Conservation (phyloP, 2,329 filamentous ascomycete genomes). For the Fusarium staphyleae region DNA sequence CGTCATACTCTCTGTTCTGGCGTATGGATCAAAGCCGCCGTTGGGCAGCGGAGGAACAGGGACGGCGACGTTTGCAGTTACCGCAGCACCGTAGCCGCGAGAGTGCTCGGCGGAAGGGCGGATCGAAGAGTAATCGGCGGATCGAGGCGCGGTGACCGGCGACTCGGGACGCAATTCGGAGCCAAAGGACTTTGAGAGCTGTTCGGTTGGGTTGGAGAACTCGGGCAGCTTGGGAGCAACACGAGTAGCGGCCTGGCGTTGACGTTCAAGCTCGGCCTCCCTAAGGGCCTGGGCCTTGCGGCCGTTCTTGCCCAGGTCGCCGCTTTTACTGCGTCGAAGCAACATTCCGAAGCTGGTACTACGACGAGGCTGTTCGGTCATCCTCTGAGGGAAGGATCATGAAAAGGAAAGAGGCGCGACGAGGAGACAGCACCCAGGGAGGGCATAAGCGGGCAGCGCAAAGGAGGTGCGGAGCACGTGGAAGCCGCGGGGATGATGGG, state of each 20-base stretch:
- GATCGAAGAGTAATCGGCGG: conserved; percentile 48
- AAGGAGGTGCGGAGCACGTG: conserved; percentile 37
- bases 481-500: conserved; percentile 25
- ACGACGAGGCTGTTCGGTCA: conserved; percentile 44
- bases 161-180: conserved; percentile 69
- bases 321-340: conserved; percentile 72
- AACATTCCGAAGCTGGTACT: conserved; percentile 63
- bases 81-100: conserved; percentile 51
- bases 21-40: conserved; percentile 76
- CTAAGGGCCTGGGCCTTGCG: conserved; percentile 65
- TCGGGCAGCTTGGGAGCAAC: conserved; percentile 60
- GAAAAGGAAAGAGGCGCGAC: conserved; percentile 37
- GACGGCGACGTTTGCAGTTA: conserved; percentile 43
- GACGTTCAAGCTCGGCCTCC: conserved; percentile 60
- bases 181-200: conserved; percentile 54
- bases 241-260: conserved; percentile 57
- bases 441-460: conserved; percentile 29
- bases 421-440: conserved; percentile 18
- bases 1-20: conserved; percentile 91
- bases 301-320: conserved; percentile 66
- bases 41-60: conserved; percentile 67
- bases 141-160: conserved; percentile 63
- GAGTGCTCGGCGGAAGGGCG: conserved; percentile 61
- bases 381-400: conserved; percentile 40
- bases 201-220: conserved; percentile 57